Percentiles rank a stretch among this genome's conserved stretches.
Evolutionary conservation across 192 early-diverging fungal species (phyloP).

Genomic region (Backusella circina): DNA sequence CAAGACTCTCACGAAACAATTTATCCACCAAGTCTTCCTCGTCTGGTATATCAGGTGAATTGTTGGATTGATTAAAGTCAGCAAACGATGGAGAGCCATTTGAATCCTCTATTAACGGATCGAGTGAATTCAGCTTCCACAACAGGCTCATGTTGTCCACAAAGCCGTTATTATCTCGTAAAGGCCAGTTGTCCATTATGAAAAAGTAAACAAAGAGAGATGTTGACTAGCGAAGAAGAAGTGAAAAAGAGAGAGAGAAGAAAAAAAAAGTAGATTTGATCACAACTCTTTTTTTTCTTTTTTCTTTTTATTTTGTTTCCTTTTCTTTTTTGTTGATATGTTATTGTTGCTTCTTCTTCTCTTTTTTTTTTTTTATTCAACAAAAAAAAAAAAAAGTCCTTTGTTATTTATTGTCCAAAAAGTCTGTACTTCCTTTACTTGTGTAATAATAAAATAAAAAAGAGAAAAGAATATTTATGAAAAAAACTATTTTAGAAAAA

Average conservation of each 20-base stretch:
- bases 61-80: background rate
- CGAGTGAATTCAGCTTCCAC: slow-evolving; percentile 25
- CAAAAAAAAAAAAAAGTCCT: too few relatives aligned
- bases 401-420: too few relatives aligned
- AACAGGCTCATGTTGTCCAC: slow-evolving; percentile 12
- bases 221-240: background rate
- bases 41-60: background rate
- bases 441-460: too few relatives aligned
- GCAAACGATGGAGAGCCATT: background rate
- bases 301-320: background rate
- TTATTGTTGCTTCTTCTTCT: background rate
- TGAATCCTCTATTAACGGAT: slow-evolving; percentile 8
- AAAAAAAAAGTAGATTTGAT: background rate
- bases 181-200: slow-evolving; percentile 28
- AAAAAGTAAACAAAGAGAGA: background rate
- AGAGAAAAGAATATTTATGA: too few relatives aligned
- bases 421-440: too few relatives aligned
- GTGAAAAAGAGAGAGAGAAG: background rate
- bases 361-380: too few relatives aligned
- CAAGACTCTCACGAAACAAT: slow-evolving; percentile 24
- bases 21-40: slow-evolving; percentile 23
- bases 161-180: slow-evolving; percentile 17
- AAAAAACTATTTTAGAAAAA: background rate
- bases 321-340: background rate
- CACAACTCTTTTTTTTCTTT: background rate